Base-by-base conservation (phyloP, 176 grass and related monocot species). In the Panicum miliaceum region DNA sequence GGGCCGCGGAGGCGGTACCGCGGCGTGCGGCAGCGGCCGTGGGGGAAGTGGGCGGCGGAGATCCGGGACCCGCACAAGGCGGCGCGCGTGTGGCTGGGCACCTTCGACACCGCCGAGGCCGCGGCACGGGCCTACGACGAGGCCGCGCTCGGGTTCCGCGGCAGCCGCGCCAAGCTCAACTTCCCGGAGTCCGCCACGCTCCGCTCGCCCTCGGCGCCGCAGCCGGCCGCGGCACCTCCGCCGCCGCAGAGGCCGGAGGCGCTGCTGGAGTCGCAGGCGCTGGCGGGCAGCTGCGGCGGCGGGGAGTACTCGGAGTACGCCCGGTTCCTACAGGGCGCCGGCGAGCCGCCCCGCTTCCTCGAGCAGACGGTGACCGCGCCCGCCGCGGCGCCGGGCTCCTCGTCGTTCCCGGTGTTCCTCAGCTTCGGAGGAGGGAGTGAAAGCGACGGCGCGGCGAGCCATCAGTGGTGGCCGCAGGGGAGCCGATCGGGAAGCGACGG, bases 41-140 rank as follows among this genome's bases (percentile, higher is more conserved):
- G 93, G 93, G 93, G 93, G 9, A 95, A 92, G 79, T 95, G 93
- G 93, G 93, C 93, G 22, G 93, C 93, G 59, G 93, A 92, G 86
- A 95, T 95, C 67, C 45, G 93, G 3, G 93, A 92, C 47, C 93
- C 93, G 2, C 64, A 79, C n/a, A 95, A 84, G 75, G 93, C 93
- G 20, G 86, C 90, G 32, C 93, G 93, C 66, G 93, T 95, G 29
- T 95, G 93, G 93, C 93, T 95, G 22, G 93, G 93, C 32, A 95
- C 93, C 58, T 95, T 95, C 82, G 80, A 86, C 70, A 95, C 90
- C 72, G 93, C 90, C 12, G 93, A 90, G 64, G 90, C 75, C 11
- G 93, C 93, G 8, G 93, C 93, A 32, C 90, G 83, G 0, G 93
- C 93, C 58, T 95, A 96, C 84, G 90, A 96, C 77, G 86, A 16